Evolutionary conservation across 2,329 filamentous ascomycete species (phyloP), one percentile per base, ranked within the genome.

Genomic region (Phoma sp.): DNA sequence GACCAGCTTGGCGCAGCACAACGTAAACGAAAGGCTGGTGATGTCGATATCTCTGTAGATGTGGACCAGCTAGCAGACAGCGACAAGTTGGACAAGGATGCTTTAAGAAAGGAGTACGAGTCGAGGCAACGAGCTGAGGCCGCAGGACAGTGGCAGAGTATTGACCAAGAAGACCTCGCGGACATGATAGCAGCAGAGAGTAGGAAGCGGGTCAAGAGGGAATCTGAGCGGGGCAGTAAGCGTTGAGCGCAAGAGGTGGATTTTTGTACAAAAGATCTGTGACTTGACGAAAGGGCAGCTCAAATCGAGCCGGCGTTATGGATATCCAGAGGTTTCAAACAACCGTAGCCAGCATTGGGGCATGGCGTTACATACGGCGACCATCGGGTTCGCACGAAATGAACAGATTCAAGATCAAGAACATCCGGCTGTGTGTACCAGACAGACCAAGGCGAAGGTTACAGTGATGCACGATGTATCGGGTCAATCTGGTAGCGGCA

Each of bases 121-220:
- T 86, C 81, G 30, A 80, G 86, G 72, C 82, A 83, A 67, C 82
- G 85, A 68, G 82, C 83, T 79, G 81, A 89, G 80, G 71, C 85
- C 76, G 69, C 75, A 47, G 74, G 74, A 8, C 83, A 88, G 60
- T 89, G 89, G 71, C 86, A 87, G 14, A 91, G 88, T 85, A 84
- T 86, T 53, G 88, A 89, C 75, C 90, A 96, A 72, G 93, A 98
- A 65, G 93, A 97, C 71, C 77, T 99, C 52, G 93, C 88, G 67
- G 90, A 96, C 68, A 96, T 99, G 90, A 97, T 99, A 78, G 91
- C 91, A 10, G 88, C 91, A 68, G 95, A 98, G 78, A 91, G 88
- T 70, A 84, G 91, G 61, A 98, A 98, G 83, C 85, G 92, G 72
- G 84, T 93, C 72, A 96, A 93, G 83, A 86, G 89, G 61, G 93